These are phyloP conservation scores for Saccharomycopsis sp. DNA, from an alignment of 805 yeast genomes.

Conservation along the genomic window DNA sequence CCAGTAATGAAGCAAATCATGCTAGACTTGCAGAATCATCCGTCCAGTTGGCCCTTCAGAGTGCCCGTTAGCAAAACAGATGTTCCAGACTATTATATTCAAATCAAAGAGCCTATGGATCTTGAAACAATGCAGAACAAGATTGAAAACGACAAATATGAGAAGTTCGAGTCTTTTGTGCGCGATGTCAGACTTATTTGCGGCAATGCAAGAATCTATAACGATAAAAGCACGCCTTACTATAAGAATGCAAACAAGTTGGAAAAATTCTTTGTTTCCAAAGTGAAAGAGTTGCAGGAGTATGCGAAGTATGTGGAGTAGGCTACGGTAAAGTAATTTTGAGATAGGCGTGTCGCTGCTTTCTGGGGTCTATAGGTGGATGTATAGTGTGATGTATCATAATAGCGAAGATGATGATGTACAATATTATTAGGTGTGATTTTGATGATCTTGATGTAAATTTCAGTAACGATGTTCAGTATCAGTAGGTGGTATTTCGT, in stretches of 20 bases:
- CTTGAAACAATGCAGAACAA: constrained; percentile 91
- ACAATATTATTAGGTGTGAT: no score
- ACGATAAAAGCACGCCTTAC: constrained; percentile 91
- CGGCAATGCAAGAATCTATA: constrained; percentile 87
- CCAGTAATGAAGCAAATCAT: constrained; percentile 86
- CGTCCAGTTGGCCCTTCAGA: constrained; percentile 97
- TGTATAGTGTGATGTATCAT: background rate
- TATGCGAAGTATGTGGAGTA: constrained; percentile 34
- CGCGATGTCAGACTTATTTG: constrained; percentile 83
- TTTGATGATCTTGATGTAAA: no score
- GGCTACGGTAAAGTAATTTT: no score
- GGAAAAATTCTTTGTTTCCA: constrained; percentile 79
- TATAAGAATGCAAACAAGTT: constrained; percentile 90
- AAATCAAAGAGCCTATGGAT: constrained; percentile 98
- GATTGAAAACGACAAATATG: constrained; percentile 86
- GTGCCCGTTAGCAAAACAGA: constrained; percentile 90
- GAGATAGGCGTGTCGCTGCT: no score
- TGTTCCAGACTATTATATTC: constrained; percentile 93
- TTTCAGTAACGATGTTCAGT: no score
- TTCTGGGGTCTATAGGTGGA: background rate
- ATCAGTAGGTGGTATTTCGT: no score
- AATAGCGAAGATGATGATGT: no score
- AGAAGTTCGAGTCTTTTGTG: constrained; percentile 82
- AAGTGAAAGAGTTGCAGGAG: constrained; percentile 87
- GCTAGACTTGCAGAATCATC: constrained; percentile 86